These are phyloP conservation scores for Paulownia fortunei DNA, from an alignment of 257 asterid genomes.

Conservation along the genomic window DNA sequence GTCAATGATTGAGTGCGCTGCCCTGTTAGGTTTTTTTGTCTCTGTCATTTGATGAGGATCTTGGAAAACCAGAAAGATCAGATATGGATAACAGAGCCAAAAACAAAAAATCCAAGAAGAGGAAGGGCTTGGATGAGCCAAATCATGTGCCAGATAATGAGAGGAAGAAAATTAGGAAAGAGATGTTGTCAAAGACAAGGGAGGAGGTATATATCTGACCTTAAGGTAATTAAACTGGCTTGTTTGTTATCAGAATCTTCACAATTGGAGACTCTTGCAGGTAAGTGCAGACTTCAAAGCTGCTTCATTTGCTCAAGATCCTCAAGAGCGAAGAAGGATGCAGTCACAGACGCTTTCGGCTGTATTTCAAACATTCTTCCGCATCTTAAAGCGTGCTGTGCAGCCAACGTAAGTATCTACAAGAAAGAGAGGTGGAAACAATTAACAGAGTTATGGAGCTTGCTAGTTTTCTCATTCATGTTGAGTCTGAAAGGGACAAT, in stretches of 20 bases:
- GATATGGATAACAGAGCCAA: constrained; percentile 57
- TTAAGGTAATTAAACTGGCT: constrained; percentile 6
- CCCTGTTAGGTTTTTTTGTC: constrained; percentile 60
- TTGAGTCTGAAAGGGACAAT: constrained; percentile 1
- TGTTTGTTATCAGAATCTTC: constrained; percentile 23
- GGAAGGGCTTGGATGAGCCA: constrained; percentile 63
- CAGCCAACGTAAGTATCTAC: constrained; percentile 56
- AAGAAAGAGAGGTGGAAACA: neutral
- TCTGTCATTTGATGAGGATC: constrained; percentile 85
- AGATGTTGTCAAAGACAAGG: constrained; percentile 71
- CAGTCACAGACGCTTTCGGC: constrained; percentile 85
- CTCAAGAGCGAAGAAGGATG: constrained; percentile 75
- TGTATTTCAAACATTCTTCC: constrained; percentile 77
- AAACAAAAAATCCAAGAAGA: constrained; percentile 65
- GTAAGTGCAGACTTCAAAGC: constrained; percentile 84
- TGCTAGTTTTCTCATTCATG: constrained; percentile 10
- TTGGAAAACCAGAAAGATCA: constrained; percentile 61
- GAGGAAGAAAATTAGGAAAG: constrained; percentile 71
- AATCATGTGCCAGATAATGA: constrained; percentile 61
- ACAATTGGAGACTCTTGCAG: constrained; percentile 49
- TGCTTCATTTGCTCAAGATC: constrained; percentile 83
- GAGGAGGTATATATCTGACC: constrained; percentile 67
- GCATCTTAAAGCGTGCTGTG: constrained; percentile 72
- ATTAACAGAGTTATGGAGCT: neutral
- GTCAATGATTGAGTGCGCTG: neutral